Percentiles rank a stretch among this genome's conserved stretches.
phyloP scores from a whole-genome alignment of 148 eudicot species.

The Fagopyrum tataricum region DNA sequence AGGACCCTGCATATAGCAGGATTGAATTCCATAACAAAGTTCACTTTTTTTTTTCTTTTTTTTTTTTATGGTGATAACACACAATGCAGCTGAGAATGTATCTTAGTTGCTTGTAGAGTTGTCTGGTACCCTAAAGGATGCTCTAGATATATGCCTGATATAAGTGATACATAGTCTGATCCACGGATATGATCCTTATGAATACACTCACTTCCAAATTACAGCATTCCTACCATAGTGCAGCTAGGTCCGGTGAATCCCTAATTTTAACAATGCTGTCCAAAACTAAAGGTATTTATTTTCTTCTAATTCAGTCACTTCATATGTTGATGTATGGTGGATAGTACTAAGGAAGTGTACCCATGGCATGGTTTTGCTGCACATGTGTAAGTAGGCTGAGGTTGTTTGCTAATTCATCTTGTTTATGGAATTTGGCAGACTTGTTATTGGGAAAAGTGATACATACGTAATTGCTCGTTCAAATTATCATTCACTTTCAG shows the following conservation, averaged over 20 bases:
- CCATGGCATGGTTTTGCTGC: neutral
- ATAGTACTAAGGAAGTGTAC: neutral
- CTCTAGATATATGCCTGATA: conserved; percentile 32
- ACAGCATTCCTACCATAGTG: neutral
- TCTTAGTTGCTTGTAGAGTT: conserved; percentile 42
- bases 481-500: neutral
- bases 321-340: neutral
- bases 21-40: conserved; percentile 59
- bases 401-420: neutral
- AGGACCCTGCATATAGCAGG: conserved; percentile 81
- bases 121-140: conserved; percentile 40
- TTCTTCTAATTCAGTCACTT: neutral
- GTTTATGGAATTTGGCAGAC: no score
- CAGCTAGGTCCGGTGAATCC: neutral
- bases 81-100: conserved; percentile 35
- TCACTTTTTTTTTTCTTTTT: conserved; percentile 59
- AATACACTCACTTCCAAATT: neutral
- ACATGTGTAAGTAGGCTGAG: neutral
- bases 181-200: neutral
- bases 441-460: neutral
- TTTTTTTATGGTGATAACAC: conserved; percentile 68
- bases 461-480: no score
- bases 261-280: neutral
- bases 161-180: conserved; percentile 19
- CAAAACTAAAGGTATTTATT: neutral